Percentiles rank a stretch among this genome's conserved stretches.
These are phyloP conservation scores for Stachybotrys echinatus DNA, from an alignment of 2,329 filamentous ascomycete species.

Conservation along the genomic window DNA sequence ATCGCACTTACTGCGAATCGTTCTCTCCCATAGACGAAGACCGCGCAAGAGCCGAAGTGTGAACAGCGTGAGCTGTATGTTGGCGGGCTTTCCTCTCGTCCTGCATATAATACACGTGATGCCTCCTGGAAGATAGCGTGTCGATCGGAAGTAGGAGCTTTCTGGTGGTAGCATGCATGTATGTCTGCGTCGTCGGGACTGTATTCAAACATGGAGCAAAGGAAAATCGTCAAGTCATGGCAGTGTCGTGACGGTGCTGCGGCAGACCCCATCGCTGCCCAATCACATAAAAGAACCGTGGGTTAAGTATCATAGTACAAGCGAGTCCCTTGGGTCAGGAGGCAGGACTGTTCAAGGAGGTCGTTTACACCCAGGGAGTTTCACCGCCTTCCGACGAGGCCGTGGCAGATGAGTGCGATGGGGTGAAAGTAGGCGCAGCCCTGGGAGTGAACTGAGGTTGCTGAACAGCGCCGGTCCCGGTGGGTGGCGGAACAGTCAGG, in stretches of 20 bases:
- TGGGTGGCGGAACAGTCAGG: conserved; percentile 24
- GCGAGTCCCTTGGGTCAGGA: conserved; percentile 15
- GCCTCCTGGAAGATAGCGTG: conserved; percentile 20
- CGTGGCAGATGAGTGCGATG: conserved; percentile 15
- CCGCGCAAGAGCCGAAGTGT: neutral
- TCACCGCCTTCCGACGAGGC: conserved; percentile 24
- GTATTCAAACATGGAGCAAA: conserved; percentile 27
- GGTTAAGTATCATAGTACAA: conserved; percentile 26
- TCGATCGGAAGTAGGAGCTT: conserved; percentile 13
- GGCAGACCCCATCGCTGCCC: conserved; percentile 19
- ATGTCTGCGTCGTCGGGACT: neutral
- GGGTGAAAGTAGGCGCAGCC: conserved; percentile 17
- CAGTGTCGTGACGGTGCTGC: conserved; percentile 28
- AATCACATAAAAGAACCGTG: conserved; percentile 15
- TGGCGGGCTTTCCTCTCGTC: neutral
- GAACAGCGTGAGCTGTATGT: neutral
- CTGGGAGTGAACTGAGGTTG: conserved; percentile 22
- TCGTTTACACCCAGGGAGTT: conserved; percentile 32
- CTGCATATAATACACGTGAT: conserved; percentile 29
- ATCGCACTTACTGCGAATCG: conserved; percentile 7
- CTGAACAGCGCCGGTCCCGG: conserved; percentile 17
- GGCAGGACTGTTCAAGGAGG: conserved; percentile 12
- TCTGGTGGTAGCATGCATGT: conserved; percentile 15
- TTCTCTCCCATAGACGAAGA: conserved; percentile 3
- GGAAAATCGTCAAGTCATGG: conserved; percentile 36